Percentiles rank a stretch among this genome's conserved stretches.
Evolutionary conservation across 345 rosid species (phyloP).

Genomic region (Bruguiera sexangula): DNA sequence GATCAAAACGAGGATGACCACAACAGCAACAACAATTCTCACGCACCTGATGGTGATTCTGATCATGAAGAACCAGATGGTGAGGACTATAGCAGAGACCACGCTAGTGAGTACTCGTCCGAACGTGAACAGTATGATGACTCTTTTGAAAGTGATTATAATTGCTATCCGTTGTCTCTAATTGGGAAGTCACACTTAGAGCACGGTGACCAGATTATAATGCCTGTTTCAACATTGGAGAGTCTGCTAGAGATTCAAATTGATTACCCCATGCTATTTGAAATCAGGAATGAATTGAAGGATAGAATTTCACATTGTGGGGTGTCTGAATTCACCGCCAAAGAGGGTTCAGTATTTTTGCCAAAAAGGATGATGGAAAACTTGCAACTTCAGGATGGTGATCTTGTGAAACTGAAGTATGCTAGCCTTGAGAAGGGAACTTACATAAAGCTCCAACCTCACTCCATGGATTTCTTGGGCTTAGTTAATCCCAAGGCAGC

Average conservation of each 20-base stretch:
- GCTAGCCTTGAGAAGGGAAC: conserved; percentile 11
- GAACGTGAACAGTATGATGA: too few species aligned
- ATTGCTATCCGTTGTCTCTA: background rate
- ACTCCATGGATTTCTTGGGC: conserved; percentile 20
- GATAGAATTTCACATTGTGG: conserved; percentile 24
- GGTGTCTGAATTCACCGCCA: conserved; percentile 28
- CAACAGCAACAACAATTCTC: background rate
- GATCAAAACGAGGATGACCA: background rate
- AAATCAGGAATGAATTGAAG: conserved; percentile 10
- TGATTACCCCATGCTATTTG: conserved; percentile 24
- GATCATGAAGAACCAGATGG: too few species aligned
- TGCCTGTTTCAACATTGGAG: conserved; percentile 17
- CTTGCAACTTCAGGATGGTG: conserved; percentile 16
- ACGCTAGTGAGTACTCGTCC: too few species aligned
- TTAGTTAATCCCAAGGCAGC: conserved; percentile 21
- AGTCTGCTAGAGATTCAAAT: background rate
- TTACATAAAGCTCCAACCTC: conserved; percentile 29
- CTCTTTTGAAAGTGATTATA: background rate
- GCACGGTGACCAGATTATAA: conserved; percentile 17
- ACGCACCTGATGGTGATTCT: background rate
- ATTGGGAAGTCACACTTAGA: conserved; percentile 12
- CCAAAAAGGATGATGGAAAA: conserved; percentile 36
- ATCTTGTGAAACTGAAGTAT: conserved; percentile 3
- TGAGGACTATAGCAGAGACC: too few species aligned
- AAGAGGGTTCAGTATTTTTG: conserved; percentile 11